Evolutionary conservation across 176 grass and related monocot genomes (phyloP).

Genomic region (Saccharum officinarum): DNA sequence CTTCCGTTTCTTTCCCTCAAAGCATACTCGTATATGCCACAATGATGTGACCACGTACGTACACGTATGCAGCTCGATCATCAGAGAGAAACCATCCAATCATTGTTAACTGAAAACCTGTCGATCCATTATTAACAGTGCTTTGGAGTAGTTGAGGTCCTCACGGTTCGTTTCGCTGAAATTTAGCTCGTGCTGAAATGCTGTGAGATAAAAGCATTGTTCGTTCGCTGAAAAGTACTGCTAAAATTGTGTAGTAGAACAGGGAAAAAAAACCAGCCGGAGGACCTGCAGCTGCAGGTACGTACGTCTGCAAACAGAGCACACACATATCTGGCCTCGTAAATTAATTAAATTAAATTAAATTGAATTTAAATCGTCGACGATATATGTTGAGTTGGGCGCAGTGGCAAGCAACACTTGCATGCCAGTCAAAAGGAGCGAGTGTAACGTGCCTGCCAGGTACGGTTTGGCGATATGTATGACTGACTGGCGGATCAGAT

Average conservation of each 20-base stretch:
- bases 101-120: background rate
- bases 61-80: background rate
- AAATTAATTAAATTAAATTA: background rate
- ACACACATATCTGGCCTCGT: background rate
- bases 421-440: background rate
- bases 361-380: background rate
- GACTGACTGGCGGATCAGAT: background rate
- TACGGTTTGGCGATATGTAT: background rate
- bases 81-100: background rate
- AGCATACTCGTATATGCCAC: no score
- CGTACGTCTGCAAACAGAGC: background rate
- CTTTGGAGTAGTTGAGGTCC: background rate
- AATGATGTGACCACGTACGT: no score
- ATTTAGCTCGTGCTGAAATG: no score
- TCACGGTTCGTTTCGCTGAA: no score
- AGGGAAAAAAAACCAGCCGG: no score
- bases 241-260: no score
- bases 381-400: background rate
- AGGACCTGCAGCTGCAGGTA: no score
- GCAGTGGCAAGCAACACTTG: background rate
- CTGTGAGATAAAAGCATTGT: no score
- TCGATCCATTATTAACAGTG: background rate
- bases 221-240: no score
- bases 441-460: slow-evolving; percentile 8
- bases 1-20: background rate